phyloP scores from a whole-genome alignment of 192 early-diverging fungal genomes.

The Rhizophagus clarus region DNA sequence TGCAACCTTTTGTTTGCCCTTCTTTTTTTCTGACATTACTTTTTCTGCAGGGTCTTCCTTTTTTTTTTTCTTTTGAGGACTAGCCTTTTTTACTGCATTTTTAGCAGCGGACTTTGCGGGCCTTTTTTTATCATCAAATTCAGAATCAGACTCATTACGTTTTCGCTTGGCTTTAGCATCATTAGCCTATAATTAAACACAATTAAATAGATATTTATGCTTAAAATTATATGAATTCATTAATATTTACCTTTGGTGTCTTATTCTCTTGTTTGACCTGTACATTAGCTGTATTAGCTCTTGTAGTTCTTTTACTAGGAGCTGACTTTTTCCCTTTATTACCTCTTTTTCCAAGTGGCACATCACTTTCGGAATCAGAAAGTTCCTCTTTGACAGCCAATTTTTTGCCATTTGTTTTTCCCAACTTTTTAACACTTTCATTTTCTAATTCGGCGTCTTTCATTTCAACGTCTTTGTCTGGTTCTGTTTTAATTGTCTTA shows the following conservation, averaged over 20 bases:
- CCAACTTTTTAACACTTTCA: not conserved
- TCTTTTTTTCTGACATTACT: conserved; percentile 37
- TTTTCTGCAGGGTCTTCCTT: not conserved
- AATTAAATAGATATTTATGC: not conserved
- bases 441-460: not conserved
- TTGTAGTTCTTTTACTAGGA: not conserved
- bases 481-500: not conserved
- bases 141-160: conserved; percentile 18
- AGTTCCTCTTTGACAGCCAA: not conserved
- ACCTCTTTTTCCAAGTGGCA: not conserved
- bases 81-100: not conserved
- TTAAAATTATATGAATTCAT: not conserved
- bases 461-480: not conserved
- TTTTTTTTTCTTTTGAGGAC: conserved; percentile 10
- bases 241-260: not conserved
- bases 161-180: conserved; percentile 6
- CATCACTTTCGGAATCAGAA: not conserved
- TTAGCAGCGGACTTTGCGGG: not conserved
- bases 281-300: not conserved
- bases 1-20: conserved; percentile 31
- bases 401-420: not conserved
- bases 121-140: not conserved
- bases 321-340: not conserved
- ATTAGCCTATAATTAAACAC: not conserved
- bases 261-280: not conserved